These are phyloP conservation scores for Cicer chorassanicum DNA, from an alignment of 306 rosid genomes.

Conservation along the genomic window DNA sequence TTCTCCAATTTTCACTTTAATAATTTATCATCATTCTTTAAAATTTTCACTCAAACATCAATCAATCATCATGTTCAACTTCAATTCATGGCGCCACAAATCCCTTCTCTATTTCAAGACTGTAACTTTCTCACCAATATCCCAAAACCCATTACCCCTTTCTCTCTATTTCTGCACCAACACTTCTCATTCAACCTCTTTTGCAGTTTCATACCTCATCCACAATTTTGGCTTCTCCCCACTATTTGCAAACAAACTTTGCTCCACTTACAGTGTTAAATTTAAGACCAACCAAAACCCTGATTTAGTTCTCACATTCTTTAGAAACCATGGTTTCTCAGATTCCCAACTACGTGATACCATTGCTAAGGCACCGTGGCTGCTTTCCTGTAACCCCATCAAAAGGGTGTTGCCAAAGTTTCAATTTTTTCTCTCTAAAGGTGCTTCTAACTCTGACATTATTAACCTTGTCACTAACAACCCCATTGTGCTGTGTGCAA, in stretches of 20 bases:
- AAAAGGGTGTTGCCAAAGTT: slow-evolving; percentile 19
- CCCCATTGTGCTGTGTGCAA: background rate
- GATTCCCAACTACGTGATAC: background rate
- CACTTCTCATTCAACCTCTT: background rate
- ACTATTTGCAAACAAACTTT: background rate
- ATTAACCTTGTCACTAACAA: background rate
- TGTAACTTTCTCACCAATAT: no score
- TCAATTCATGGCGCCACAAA: no score
- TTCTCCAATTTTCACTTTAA: no score
- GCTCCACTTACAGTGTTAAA: background rate
- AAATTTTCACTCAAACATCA: no score
- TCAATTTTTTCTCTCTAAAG: slow-evolving; percentile 29
- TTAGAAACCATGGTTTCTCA: background rate
- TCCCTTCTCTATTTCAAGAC: background rate
- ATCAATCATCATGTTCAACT: no score
- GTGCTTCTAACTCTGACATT: slow-evolving; percentile 13
- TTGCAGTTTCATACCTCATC: background rate
- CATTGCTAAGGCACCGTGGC: background rate
- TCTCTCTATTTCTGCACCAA: background rate
- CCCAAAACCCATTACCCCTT: background rate
- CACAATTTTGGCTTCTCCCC: background rate
- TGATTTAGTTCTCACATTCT: background rate
- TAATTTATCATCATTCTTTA: no score
- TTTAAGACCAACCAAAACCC: background rate
- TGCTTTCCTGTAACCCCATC: background rate